Evolutionary conservation across 1,139 yeast genomes (phyloP), one percentile per base, ranked within the genome.

Genomic region (Blastobotrys malaysiensis): DNA sequence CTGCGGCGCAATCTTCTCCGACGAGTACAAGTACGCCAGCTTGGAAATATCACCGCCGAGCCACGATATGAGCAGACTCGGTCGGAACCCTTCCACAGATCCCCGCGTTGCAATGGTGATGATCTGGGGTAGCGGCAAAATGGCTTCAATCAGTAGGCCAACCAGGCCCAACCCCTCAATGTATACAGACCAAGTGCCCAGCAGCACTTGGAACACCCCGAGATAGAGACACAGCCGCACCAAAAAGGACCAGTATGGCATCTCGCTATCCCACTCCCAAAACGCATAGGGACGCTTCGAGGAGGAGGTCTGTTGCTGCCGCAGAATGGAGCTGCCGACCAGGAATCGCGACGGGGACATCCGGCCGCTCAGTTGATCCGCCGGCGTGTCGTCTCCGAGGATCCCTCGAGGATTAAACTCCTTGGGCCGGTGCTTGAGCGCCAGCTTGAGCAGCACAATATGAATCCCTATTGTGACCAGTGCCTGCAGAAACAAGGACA

Each of bases 81-180:
- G 74, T 63, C 90, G 85, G 72, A 90, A 89, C 58, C 93, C 93
- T 61, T 85, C 85, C 5, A 86, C 83, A 0, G 88, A 81, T 61
- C 83, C 81, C 26, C 88, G 69, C 56, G 91, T 76, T 65, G 83
- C 79, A 54, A 88, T 78, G 56, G 88, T 74, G 31, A 91, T 73
- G 50, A 90, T 88, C 69, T 90, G 97, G 0, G 97, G 97, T 51
- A 90, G 73, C 2, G 97, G 97, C 55, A 90, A 74, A 20, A 88
- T 73, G n/a, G 93, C 83, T 66, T 90, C 97, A 21, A 88, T 78
- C 53, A 88, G 76, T 48, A 90, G 77, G 0, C 97, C 95, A 18
- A 80, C 61, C 2, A 87, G 74, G 0, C 96, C 97, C 48, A 90
- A 75, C 1, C 78, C 59, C n/a, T 79, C 77, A 1, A 85, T 83